Evolutionary conservation across 306 rosid genomes (phyloP), one percentile per base, ranked within the genome.

Genomic region (Rosa chinensis): DNA sequence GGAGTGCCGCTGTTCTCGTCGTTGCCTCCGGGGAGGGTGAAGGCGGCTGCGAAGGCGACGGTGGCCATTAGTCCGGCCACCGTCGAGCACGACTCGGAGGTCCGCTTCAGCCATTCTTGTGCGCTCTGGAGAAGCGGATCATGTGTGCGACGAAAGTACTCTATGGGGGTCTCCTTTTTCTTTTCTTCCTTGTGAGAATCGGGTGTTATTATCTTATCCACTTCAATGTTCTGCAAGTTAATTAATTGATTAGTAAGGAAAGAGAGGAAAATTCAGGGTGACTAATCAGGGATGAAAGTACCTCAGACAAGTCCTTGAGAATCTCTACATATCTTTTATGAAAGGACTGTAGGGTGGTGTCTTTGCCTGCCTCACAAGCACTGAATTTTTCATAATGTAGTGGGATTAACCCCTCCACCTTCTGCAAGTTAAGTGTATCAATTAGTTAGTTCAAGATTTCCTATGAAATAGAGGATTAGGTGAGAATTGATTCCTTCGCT

Each of bases 11-110:
- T 85, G 0, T 10, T 21, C 0, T 58, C 28, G 10, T 53, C 49
- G 48, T 10, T 37, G 21, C 50, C 40, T 8, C 86, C 83, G 0
- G 90, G 88, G 6, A 87, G 43, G 0, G 83, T 53, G 49, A 82
- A 87, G 6, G 84, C 83, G 0, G 88, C 88, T 0, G 86, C 81
- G 35, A 87, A 87, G 50, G 76, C 90, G 0, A 84, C 84, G 2
- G 86, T 70, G 50, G 86, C 79, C 1, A 87, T 82, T 0, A 87
- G 79, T 4, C 78, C 75, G 17, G 81, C 79, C 0, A 82, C 81
- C 0, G 75, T 6, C 0, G 90, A 84, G 83, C 88, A 84, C 20
- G 90, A 77, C 62, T 77, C 56, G 1, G 86, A 72, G 5, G 86
- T 87, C 4, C 20, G 61, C 76, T 82, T 84, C 14, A 82, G 44